Conservation (phyloP, 2,329 filamentous ascomycete species). For the Tolypocladium paradoxum region DNA sequence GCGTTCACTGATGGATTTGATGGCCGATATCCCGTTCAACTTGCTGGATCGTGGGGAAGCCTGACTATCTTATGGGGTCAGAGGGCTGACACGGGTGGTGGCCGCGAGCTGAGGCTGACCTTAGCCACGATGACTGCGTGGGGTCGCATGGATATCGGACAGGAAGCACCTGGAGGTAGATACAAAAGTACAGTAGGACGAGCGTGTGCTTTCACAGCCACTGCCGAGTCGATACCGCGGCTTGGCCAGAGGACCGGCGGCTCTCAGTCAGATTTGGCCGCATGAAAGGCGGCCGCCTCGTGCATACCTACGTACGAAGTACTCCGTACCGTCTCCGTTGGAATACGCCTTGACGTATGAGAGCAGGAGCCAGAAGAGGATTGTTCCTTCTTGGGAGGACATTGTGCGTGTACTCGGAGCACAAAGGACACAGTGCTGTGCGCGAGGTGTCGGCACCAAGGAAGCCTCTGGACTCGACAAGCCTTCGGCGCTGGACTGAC, state of each 20-base stretch:
- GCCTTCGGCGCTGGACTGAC: not conserved
- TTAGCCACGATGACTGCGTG: not conserved
- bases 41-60: not conserved
- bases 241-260: not conserved
- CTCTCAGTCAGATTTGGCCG: constrained; percentile 1
- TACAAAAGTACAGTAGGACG: not conserved
- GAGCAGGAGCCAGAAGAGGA: not conserved
- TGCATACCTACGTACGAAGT: not conserved
- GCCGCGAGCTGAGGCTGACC: not conserved
- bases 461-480: not conserved
- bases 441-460: not conserved
- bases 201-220: not conserved
- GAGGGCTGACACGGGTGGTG: not conserved
- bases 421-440: not conserved
- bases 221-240: not conserved
- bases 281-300: constrained; percentile 1
- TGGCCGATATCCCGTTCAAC: not conserved
- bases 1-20: not conserved
- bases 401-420: not conserved
- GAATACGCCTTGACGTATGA: not conserved
- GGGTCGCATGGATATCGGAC: not conserved
- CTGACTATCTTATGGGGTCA: too few relatives aligned
- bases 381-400: not conserved
- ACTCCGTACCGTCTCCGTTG: not conserved
- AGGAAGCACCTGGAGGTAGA: not conserved